Percentiles rank a stretch among this genome's conserved stretches.
Evolutionary conservation across 2,329 filamentous ascomycete genomes (phyloP).

Genomic region (Pseudocercospora fijiensis): DNA sequence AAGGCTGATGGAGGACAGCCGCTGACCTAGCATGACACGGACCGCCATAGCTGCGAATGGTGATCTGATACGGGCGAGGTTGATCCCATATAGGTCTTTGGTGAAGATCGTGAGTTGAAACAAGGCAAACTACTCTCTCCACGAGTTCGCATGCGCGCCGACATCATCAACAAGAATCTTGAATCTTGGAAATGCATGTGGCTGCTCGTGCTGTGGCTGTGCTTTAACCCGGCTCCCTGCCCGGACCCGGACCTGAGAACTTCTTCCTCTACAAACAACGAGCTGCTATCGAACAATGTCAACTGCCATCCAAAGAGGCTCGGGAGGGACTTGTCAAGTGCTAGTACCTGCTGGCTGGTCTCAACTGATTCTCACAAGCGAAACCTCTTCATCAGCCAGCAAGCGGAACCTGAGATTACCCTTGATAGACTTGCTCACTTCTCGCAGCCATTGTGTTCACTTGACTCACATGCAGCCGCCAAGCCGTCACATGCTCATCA

Average conservation of each 20-base stretch:
- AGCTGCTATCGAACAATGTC: too few species aligned
- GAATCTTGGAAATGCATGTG: not conserved
- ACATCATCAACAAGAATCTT: not conserved
- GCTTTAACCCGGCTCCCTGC: not conserved
- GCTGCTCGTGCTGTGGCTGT: not conserved
- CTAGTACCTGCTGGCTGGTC: too few species aligned
- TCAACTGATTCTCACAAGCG: too few species aligned
- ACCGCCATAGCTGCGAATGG: not conserved
- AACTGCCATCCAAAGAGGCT: too few species aligned
- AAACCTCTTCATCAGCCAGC: not conserved
- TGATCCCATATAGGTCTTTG: not conserved
- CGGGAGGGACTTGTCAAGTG: too few species aligned
- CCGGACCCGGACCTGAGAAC: not conserved
- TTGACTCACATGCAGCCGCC: not conserved
- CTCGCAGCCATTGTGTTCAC: not conserved
- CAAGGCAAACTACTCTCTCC: not conserved
- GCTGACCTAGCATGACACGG: not conserved
- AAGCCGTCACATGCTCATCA: not conserved
- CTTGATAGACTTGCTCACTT: not conserved
- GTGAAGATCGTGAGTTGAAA: conserved; percentile 5
- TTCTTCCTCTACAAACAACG: too few species aligned
- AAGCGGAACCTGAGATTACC: not conserved
- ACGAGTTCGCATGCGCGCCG: not conserved
- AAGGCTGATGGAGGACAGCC: not conserved
- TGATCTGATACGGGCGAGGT: not conserved